Evolutionary conservation across 345 rosid genomes (phyloP).

Genomic region (Anastatica hierochuntica): DNA sequence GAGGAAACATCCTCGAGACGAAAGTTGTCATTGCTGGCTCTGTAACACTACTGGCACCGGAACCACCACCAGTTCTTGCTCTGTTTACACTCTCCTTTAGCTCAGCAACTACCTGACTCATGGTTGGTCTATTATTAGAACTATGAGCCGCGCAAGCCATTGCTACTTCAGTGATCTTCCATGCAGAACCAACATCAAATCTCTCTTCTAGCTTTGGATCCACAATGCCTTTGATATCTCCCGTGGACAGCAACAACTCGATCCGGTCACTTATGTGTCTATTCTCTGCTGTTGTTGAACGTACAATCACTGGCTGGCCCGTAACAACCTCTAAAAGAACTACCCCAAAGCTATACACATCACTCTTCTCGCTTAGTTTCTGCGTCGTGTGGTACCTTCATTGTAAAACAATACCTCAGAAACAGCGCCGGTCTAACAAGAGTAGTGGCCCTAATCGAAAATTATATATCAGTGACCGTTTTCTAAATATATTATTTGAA

Average conservation of each 20-base stretch:
- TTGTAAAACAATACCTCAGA: neutral
- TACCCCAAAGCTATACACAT: conserved; percentile 50
- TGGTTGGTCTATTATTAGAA: conserved; percentile 29
- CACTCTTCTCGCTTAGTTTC: conserved; percentile 38
- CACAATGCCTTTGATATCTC: conserved; percentile 32
- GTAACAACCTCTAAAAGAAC: conserved; percentile 42
- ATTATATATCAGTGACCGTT: too few relatives aligned
- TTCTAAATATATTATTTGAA: too few relatives aligned
- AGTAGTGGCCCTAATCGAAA: too few relatives aligned
- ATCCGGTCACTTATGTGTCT: conserved; percentile 28
- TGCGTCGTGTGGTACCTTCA: conserved; percentile 21
- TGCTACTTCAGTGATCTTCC: conserved; percentile 43
- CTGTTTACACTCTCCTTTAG: conserved; percentile 27
- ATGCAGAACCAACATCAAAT: conserved; percentile 29
- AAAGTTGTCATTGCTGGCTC: neutral
- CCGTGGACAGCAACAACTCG: conserved; percentile 18
- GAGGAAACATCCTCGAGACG: conserved; percentile 16
- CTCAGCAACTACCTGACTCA: conserved; percentile 30
- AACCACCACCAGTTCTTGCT: conserved; percentile 1
- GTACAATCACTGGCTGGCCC: conserved; percentile 26
- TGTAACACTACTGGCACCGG: neutral
- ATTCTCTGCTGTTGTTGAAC: conserved; percentile 1
- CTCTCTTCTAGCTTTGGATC: conserved; percentile 37
- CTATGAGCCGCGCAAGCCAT: conserved; percentile 28
- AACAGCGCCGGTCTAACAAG: too few relatives aligned